phyloP scores from a whole-genome alignment of 805 yeast genomes.

The Candida awuae region DNA sequence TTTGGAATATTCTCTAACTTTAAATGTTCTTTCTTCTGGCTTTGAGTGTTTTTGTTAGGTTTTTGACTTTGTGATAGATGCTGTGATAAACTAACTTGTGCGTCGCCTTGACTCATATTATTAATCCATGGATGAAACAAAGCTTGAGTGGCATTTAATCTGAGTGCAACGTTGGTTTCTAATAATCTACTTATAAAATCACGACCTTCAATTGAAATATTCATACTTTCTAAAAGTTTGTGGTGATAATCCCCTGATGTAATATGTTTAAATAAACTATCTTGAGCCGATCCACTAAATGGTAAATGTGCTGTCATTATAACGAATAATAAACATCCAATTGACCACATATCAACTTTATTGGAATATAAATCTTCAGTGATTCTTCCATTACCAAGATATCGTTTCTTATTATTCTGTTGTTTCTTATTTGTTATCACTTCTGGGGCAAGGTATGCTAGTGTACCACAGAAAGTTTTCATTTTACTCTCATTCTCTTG shows the following conservation, averaged over 20 bases:
- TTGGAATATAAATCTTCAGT: constrained; percentile 54
- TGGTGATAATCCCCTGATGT: constrained; percentile 72
- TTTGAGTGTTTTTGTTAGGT: background rate
- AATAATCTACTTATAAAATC: constrained; percentile 65
- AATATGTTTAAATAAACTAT: constrained; percentile 70
- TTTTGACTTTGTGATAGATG: constrained; percentile 19
- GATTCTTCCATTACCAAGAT: constrained; percentile 28
- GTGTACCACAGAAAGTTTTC: constrained; percentile 96
- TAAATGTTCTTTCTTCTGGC: background rate
- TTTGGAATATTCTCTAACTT: background rate
- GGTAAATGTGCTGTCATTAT: constrained; percentile 90
- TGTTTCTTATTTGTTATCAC: constrained; percentile 49
- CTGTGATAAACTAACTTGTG: constrained; percentile 55
- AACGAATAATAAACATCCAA: constrained; percentile 91
- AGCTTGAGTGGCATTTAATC: constrained; percentile 73
- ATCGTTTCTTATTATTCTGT: constrained; percentile 19
- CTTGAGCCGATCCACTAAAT: constrained; percentile 88
- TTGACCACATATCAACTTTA: constrained; percentile 94
- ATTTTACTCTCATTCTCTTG: constrained; percentile 76
- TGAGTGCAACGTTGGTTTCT: constrained; percentile 63
- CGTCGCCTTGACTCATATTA: constrained; percentile 22
- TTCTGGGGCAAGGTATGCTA: constrained; percentile 97
- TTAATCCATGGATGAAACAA: constrained; percentile 76
- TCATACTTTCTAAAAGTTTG: constrained; percentile 53
- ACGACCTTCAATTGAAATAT: constrained; percentile 59